Evolutionary conservation across 2,329 filamentous ascomycete species (phyloP).

Genomic region (Penicillium digitatum): DNA sequence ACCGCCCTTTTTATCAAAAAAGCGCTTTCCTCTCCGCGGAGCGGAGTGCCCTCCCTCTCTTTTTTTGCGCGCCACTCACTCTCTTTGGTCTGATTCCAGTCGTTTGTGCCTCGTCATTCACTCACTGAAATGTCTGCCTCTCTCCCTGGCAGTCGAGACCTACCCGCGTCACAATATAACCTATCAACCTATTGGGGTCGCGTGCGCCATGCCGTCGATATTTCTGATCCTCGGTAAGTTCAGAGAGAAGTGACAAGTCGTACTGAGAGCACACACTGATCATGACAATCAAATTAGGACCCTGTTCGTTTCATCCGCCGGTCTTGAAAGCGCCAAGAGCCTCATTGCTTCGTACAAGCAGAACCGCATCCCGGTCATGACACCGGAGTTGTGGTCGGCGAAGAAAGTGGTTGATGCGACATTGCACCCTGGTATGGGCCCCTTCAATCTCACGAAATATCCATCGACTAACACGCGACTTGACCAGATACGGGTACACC

Average conservation of each 20-base stretch:
- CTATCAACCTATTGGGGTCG: constrained; percentile 91
- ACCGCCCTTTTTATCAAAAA: constrained; percentile 34
- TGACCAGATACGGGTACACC: constrained; percentile 78
- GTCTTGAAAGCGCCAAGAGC: constrained; percentile 80
- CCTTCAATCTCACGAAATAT: neutral
- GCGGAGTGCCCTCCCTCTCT: constrained; percentile 7
- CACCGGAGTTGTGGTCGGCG: constrained; percentile 83
- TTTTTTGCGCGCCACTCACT: constrained; percentile 11
- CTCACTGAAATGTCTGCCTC: constrained; percentile 55
- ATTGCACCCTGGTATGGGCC: constrained; percentile 74
- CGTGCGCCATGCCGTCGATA: constrained; percentile 80
- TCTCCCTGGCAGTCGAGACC: constrained; percentile 66
- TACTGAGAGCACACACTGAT: constrained; percentile 13
- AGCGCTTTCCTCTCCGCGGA: constrained; percentile 21
- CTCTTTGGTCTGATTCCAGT: constrained; percentile 5
- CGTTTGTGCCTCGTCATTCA: constrained; percentile 2
- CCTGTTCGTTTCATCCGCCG: constrained; percentile 70
- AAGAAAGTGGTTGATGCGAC: constrained; percentile 98
- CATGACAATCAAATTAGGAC: constrained; percentile 56
- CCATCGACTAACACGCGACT: neutral
- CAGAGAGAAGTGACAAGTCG: neutral
- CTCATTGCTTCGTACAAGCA: constrained; percentile 82
- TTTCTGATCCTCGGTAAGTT: constrained; percentile 91
- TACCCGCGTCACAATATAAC: constrained; percentile 89
- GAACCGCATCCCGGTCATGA: constrained; percentile 74